A percentile compares a stretch with the other conserved stretches of the same genome.
Evolutionary conservation across 495 filamentous ascomycete species (phyloP).

Genomic region (Hypoxylon fragiforme): DNA sequence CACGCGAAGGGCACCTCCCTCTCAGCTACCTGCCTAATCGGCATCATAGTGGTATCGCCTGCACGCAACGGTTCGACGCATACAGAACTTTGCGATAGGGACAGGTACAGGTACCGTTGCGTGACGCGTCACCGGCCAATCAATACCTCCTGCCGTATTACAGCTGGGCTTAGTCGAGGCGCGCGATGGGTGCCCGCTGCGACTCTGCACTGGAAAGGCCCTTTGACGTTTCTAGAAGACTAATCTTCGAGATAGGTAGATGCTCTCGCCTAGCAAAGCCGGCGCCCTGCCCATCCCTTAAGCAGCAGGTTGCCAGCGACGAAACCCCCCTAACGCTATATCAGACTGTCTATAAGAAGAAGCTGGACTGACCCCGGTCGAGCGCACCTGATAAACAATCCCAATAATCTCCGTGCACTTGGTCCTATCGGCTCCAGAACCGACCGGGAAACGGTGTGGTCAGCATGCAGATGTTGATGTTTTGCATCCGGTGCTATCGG

Average conservation of each 20-base stretch:
- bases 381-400: slow-evolving; percentile 23
- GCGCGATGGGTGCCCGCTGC: not conserved
- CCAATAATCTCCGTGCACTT: slow-evolving; percentile 1
- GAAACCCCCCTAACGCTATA: too few relatives aligned
- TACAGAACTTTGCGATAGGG: slow-evolving; percentile 6
- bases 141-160: slow-evolving; percentile 4
- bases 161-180: slow-evolving; percentile 11
- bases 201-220: not conserved
- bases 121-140: slow-evolving; percentile 18
- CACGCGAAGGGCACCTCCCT: slow-evolving; percentile 1
- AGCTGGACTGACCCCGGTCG: slow-evolving; percentile 19
- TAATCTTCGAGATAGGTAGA: slow-evolving; percentile 8
- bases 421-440: slow-evolving; percentile 22
- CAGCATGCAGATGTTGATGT: slow-evolving; percentile 10
- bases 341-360: slow-evolving; percentile 26
- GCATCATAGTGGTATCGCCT: slow-evolving; percentile 4
- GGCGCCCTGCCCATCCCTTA: slow-evolving; percentile 8
- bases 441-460: slow-evolving; percentile 21
- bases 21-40: slow-evolving; percentile 31
- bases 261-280: slow-evolving; percentile 18
- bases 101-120: slow-evolving; percentile 4
- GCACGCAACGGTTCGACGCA: not conserved
- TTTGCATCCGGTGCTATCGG: slow-evolving; percentile 15
- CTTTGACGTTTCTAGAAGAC: slow-evolving; percentile 12
- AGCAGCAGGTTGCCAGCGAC: slow-evolving; percentile 18